Conservation (phyloP, 2,329 filamentous ascomycete species). For the Phoma sp. region DNA sequence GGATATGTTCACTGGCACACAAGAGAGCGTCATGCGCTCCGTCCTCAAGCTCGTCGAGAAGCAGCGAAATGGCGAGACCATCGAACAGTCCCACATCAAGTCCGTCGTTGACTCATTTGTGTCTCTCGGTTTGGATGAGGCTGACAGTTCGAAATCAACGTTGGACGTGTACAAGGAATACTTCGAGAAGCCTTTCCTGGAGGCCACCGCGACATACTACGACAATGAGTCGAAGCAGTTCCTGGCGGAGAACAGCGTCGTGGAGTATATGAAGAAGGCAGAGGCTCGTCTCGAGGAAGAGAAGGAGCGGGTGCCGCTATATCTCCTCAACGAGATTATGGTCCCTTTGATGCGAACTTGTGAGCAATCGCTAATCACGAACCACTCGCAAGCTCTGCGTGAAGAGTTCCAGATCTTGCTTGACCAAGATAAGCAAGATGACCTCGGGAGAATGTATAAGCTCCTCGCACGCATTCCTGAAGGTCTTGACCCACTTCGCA, state of each 20-base stretch:
- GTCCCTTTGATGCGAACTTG: constrained; percentile 83
- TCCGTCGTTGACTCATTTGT: constrained; percentile 95
- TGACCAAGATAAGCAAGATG: constrained; percentile 92
- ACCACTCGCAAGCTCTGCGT: constrained; percentile 82
- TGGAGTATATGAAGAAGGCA: constrained; percentile 99
- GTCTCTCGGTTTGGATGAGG: constrained; percentile 90
- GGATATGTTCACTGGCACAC: constrained; percentile 84
- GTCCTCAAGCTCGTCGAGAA: constrained; percentile 96
- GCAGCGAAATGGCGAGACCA: constrained; percentile 95
- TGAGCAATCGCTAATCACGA: constrained; percentile 85
- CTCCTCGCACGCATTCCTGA: constrained; percentile 88
- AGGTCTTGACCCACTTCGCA: constrained; percentile 85
- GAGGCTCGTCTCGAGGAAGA: constrained; percentile 88
- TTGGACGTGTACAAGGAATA: constrained; percentile 91
- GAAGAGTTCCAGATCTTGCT: constrained; percentile 96
- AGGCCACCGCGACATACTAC: constrained; percentile 85
- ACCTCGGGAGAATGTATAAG: constrained; percentile 96
- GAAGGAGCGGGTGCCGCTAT: constrained; percentile 90
- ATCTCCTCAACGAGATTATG: constrained; percentile 89
- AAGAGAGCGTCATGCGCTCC: constrained; percentile 89
- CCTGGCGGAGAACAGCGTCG: constrained; percentile 93
- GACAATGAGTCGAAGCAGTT: constrained; percentile 91
- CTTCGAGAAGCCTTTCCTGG: constrained; percentile 92
- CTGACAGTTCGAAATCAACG: constrained; percentile 90
- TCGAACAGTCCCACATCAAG: constrained; percentile 96